phyloP scores from a whole-genome alignment of 495 filamentous ascomycete genomes.

The Hypomontagnella submonticulosa region DNA sequence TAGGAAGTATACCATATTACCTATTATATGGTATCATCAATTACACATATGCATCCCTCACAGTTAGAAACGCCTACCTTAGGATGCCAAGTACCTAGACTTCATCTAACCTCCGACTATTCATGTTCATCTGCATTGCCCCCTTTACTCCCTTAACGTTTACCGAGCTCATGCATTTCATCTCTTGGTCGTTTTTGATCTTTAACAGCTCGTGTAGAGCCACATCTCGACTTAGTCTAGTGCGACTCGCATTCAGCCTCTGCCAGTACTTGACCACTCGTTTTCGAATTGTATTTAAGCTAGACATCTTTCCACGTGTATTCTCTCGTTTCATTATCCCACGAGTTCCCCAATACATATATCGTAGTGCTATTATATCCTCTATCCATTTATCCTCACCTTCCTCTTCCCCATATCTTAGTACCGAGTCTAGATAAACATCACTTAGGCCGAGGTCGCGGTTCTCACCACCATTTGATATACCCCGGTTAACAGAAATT shows the following conservation, averaged over 20 bases:
- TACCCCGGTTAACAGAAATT: background rate
- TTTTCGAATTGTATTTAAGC: background rate
- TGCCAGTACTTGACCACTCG: background rate
- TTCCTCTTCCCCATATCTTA: slow-evolving; percentile 2
- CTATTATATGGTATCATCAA: too few species aligned
- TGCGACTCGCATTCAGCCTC: slow-evolving; percentile 1
- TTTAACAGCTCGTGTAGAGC: background rate
- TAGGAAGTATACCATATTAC: too few species aligned
- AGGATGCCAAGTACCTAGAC: too few species aligned
- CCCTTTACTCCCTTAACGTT: background rate
- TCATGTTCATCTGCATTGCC: background rate
- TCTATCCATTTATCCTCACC: background rate
- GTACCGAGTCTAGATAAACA: background rate
- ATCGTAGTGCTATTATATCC: slow-evolving; percentile 4
- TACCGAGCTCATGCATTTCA: background rate
- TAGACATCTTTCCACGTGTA: background rate
- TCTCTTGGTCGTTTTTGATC: slow-evolving; percentile 3
- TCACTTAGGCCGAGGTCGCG: background rate
- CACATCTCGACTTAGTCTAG: background rate
- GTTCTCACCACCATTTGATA: background rate
- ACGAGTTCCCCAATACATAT: background rate
- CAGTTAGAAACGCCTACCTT: too few species aligned
- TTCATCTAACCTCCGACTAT: too few species aligned
- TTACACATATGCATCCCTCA: too few species aligned
- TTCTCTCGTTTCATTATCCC: background rate